phyloP scores from a whole-genome alignment of 2,329 filamentous ascomycete species.

The Fusarium circinatum region DNA sequence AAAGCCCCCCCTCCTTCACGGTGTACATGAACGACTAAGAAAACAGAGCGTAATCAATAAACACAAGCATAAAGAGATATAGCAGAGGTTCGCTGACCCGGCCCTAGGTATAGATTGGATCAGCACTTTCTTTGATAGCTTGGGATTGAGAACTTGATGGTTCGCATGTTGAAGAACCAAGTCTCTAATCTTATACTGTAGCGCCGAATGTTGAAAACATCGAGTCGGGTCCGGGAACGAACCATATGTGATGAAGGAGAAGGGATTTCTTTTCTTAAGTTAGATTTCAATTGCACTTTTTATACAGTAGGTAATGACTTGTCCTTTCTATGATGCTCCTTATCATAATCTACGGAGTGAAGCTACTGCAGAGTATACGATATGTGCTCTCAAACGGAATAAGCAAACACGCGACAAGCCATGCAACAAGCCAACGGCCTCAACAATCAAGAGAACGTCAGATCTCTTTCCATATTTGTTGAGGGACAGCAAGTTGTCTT shows the following conservation, averaged over 20 bases:
- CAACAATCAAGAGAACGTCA: background rate
- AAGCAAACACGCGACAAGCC: background rate
- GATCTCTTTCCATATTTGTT: background rate
- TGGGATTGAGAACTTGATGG: background rate
- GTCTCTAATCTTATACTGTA: background rate
- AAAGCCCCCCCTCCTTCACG: background rate
- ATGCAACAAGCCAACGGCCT: background rate
- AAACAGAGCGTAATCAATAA: background rate
- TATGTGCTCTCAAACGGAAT: background rate
- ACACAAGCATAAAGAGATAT: no score
- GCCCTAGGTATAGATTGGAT: background rate
- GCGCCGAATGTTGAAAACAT: background rate
- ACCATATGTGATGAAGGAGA: background rate
- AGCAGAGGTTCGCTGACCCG: fast-evolving
- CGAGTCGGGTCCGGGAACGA: background rate
- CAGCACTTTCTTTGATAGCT: background rate
- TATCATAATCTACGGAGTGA: background rate
- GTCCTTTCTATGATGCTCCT: background rate
- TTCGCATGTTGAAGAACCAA: background rate
- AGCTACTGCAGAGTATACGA: background rate
- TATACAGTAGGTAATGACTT: background rate
- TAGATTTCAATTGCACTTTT: background rate
- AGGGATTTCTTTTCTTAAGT: background rate
- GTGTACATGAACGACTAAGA: background rate
- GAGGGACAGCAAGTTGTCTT: background rate